Base-by-base conservation (phyloP, 441 rosid genomes). In the Gossypium davidsonii region DNA sequence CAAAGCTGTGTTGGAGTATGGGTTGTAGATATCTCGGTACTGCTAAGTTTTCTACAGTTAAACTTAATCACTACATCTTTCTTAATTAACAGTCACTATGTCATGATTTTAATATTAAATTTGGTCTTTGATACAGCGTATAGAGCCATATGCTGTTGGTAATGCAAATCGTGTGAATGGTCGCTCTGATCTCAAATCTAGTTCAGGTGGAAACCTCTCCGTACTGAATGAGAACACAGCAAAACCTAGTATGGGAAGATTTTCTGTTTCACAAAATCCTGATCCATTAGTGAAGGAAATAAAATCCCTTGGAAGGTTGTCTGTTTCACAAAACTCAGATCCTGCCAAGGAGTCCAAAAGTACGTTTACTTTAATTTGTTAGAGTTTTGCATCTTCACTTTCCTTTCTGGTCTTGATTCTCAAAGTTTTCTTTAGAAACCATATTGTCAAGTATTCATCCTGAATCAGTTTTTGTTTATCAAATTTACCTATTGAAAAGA, bases 1-100 rank as follows among this genome's bases (percentile, higher is more conserved):
- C 99, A 96, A 84, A 96, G 91, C 71, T 91, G 99, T 77, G 99
- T 95, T 21, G 99, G 98, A 79, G 97, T 95, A 71, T 96, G 99
- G 99, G 98, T 96, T 78, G 99, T 90, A 31, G 98, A 93, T 81
- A 89, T 91, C 82, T 87, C 94, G 91, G 99, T 96, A 93, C 73
- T 51, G 53, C 71, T 68, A 73, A 3, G 73, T 70, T 70, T 73
- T 76, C 58, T 72, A 62, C 23, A 55, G 48, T 52, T 39, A 17
- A 77, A 64, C 61, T 81, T 42, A 42, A 26, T 46, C 61, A 18
- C 21, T 83, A 31, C 49, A 64, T 76, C 51, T 14, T 56, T 76
- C 34, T 79, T 74, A 37, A 42, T 69, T 76, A 60, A 64, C 73
- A 63, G 71, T 56, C 60, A 31, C 42, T 70, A 10, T 67, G 72